Evolutionary conservation across 441 rosid species (phyloP).

Genomic region (Mallotus repandus): DNA sequence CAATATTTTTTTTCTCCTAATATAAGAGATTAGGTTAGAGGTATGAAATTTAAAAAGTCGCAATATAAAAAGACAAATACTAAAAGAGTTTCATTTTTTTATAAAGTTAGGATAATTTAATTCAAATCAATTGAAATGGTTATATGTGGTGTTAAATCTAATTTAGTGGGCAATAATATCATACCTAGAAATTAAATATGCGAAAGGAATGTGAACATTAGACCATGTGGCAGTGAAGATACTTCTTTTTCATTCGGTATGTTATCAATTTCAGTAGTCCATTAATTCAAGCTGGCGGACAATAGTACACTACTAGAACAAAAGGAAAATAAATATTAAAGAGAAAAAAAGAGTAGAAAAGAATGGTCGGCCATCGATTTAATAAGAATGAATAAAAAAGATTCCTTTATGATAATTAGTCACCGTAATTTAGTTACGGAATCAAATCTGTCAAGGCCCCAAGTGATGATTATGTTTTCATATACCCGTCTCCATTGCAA

Average conservation of each 20-base stretch:
- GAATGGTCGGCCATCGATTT: conserved; percentile 3
- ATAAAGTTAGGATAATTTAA: too few species aligned
- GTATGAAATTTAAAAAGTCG: too few species aligned
- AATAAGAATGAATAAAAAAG: background rate
- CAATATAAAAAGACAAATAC: too few species aligned
- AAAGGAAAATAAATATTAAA: background rate
- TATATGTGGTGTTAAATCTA: too few species aligned
- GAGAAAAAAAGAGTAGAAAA: background rate
- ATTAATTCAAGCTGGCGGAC: conserved; percentile 4
- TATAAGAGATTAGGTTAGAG: too few species aligned
- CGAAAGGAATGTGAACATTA: conserved; percentile 8
- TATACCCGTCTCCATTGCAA: background rate
- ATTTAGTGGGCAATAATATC: too few species aligned
- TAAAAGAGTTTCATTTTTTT: too few species aligned
- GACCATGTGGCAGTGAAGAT: background rate
- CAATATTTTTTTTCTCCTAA: too few species aligned
- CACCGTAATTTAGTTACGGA: background rate
- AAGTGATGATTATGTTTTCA: background rate
- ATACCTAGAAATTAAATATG: too few species aligned
- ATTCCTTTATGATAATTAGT: background rate
- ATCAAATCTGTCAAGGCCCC: background rate
- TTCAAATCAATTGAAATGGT: too few species aligned
- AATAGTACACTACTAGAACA: background rate
- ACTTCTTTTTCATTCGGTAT: conserved; percentile 8
- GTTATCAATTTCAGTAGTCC: background rate